phyloP scores from a whole-genome alignment of 768 basidiomycete genomes.

The Mycena vitilis region DNA sequence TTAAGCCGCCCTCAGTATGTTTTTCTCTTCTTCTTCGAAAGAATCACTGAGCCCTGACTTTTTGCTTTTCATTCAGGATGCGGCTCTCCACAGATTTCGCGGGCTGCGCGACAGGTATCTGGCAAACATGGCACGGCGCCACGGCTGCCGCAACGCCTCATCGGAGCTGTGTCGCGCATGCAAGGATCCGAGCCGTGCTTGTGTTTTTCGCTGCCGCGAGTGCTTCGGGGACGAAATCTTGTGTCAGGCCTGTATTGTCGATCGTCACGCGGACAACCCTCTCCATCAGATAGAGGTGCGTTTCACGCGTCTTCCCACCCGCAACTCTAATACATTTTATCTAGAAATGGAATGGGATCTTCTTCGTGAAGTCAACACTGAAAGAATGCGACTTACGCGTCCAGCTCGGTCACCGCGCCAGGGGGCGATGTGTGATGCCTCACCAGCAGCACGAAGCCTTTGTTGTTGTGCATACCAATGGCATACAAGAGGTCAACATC shows the following conservation, averaged over 20 bases:
- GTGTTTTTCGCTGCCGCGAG: background rate
- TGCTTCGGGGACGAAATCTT: background rate
- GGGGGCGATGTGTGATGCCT: background rate
- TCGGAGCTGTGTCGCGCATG: background rate
- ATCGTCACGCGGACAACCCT: background rate
- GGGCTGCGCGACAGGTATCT: background rate
- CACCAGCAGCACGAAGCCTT: background rate
- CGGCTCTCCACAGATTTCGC: constrained; percentile 4
- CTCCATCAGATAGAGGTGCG: constrained; percentile 14
- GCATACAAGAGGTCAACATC: background rate
- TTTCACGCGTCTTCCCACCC: background rate
- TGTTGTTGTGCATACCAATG: background rate
- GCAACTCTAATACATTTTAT: background rate
- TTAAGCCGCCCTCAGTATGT: constrained; percentile 2
- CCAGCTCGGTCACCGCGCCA: background rate
- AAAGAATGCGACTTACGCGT: background rate
- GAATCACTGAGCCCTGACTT: too few relatives aligned
- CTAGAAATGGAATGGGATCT: background rate
- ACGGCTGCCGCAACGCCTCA: background rate
- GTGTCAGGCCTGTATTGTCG: background rate
- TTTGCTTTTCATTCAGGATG: constrained; percentile 8
- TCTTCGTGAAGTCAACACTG: background rate
- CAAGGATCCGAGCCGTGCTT: background rate
- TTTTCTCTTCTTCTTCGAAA: too few relatives aligned
- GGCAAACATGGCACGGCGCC: background rate